A percentile compares a stretch with the other conserved stretches of the same genome.
These are phyloP conservation scores for Ophiosphaerella korrae DNA, from an alignment of 2,329 filamentous ascomycete species.

Conservation along the genomic window DNA sequence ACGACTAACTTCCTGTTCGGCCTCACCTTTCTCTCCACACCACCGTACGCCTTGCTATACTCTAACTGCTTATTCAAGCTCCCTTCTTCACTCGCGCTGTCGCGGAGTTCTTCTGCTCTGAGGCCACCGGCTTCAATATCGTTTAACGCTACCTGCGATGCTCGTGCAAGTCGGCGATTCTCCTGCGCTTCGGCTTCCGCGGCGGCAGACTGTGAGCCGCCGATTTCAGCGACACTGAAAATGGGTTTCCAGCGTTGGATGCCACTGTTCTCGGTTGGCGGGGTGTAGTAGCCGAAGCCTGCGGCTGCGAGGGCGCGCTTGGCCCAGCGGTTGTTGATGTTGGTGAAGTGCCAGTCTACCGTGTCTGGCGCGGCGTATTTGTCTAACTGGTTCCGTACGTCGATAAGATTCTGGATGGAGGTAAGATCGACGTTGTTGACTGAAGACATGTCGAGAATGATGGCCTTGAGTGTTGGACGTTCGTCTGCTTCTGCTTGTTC, in stretches of 20 bases:
- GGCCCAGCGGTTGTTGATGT: constrained; percentile 92
- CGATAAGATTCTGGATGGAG: constrained; percentile 89
- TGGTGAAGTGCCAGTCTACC: constrained; percentile 94
- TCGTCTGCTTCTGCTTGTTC: constrained; percentile 49
- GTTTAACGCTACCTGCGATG: constrained; percentile 50
- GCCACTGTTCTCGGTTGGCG: constrained; percentile 57
- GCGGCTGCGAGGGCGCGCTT: constrained; percentile 86
- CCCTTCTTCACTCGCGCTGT: constrained; percentile 24
- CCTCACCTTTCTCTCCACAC: constrained; percentile 33
- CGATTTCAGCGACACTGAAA: constrained; percentile 89
- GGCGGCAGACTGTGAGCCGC: constrained; percentile 73
- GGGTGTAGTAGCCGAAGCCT: constrained; percentile 85
- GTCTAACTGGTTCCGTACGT: constrained; percentile 93
- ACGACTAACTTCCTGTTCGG: constrained; percentile 61
- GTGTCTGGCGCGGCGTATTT: constrained; percentile 79
- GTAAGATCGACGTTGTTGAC: constrained; percentile 96
- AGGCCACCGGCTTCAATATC: constrained; percentile 23
- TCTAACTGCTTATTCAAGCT: constrained; percentile 42
- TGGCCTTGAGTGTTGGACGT: constrained; percentile 76
- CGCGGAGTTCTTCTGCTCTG: constrained; percentile 19
- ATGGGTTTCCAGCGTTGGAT: constrained; percentile 84
- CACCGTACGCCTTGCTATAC: constrained; percentile 39
- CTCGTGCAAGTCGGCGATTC: constrained; percentile 53
- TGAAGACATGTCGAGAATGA: constrained; percentile 91
- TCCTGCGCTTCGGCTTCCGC: constrained; percentile 70